Evolutionary conservation across 2,329 filamentous ascomycete species (phyloP), one percentile per base, ranked within the genome.

Genomic region (Colletotrichum chrysophilum): DNA sequence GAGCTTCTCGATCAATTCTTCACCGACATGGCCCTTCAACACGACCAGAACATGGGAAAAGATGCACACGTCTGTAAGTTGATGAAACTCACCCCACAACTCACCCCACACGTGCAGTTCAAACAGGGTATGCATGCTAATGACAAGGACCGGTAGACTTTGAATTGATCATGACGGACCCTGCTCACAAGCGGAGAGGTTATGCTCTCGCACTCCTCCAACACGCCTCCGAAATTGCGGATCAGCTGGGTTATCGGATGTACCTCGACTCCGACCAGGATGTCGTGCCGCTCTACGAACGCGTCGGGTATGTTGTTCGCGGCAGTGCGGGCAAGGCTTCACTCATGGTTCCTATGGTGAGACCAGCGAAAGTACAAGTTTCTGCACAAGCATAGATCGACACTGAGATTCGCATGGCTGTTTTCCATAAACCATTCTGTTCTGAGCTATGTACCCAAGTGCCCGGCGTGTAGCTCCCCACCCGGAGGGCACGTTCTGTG

Each of bases 241-340:
- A 79, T 36, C 60, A 69, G 5, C 21, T 76, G 34, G 69, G 71
- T 16, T 61, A 75, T 55, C 56, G 76, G 18, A 64, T 72, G 13
- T 79, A 79, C 36, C 77, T 79, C 4, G 77, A 79, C 18, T 69
- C 78, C 3, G 75, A 79, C 10, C 43, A 72, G 32, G 72, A 69
- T 10, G 75, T 73, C 13, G 34, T 76, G 64, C 32, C 62, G 1
- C 34, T 79, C 26, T 80, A 80, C 52, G 38, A 61, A 13, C 62
- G 56, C 16, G 64, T 64, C 2, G 79, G 78, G 4, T 80, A 79
- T 36, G 65, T 48, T 52, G 32, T 16, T 18, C 60, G 60, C 30
- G 66, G 66, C 4, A 61, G 72, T 9, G 69, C 70, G 26, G 55
- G 72, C 36, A 61, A 56, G 18, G 75, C 71, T 18, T 78, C 77